phyloP scores from a whole-genome alignment of 495 filamentous ascomycete species.

The Rhypophila decipiens region DNA sequence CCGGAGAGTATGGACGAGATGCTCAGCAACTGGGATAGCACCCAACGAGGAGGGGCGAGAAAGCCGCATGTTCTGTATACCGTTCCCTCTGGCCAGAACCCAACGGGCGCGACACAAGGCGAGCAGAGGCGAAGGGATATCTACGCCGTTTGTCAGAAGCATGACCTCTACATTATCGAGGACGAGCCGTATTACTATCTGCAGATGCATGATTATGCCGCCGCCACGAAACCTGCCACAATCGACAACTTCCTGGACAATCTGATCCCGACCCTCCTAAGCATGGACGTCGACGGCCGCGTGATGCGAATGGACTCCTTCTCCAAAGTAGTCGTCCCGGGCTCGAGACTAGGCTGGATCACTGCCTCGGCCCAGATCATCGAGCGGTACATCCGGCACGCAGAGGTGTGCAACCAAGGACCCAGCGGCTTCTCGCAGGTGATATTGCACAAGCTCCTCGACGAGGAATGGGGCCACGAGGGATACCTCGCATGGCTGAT shows the following conservation, averaged over 20 bases:
- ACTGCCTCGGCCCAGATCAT: conserved; percentile 77
- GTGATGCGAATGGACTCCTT: conserved; percentile 73
- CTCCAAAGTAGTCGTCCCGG: conserved; percentile 75
- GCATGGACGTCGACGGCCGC: conserved; percentile 59
- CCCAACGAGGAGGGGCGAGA: conserved; percentile 43
- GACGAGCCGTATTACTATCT: conserved; percentile 98
- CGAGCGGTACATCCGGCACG: conserved; percentile 68
- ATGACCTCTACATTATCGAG: conserved; percentile 84
- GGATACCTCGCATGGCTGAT: conserved; percentile 91
- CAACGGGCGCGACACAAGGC: conserved; percentile 79
- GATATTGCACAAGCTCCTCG: conserved; percentile 78
- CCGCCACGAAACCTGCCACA: conserved; percentile 9
- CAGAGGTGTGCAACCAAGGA: conserved; percentile 75
- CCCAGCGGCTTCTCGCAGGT: conserved; percentile 79
- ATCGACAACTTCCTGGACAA: conserved; percentile 42
- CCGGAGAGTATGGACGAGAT: conserved; percentile 60
- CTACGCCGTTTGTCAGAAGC: conserved; percentile 70
- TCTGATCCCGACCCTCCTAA: conserved; percentile 57
- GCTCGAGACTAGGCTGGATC: conserved; percentile 70
- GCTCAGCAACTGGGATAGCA: conserved; percentile 60
- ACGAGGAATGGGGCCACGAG: conserved; percentile 90
- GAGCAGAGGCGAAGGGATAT: conserved; percentile 57
- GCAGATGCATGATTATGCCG: conserved; percentile 82
- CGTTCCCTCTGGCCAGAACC: conserved; percentile 84
- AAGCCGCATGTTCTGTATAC: conserved; percentile 80